Evolutionary conservation across 495 filamentous ascomycete genomes (phyloP), one percentile per base, ranked within the genome.

Genomic region (Beverwykella pulmonaria): DNA sequence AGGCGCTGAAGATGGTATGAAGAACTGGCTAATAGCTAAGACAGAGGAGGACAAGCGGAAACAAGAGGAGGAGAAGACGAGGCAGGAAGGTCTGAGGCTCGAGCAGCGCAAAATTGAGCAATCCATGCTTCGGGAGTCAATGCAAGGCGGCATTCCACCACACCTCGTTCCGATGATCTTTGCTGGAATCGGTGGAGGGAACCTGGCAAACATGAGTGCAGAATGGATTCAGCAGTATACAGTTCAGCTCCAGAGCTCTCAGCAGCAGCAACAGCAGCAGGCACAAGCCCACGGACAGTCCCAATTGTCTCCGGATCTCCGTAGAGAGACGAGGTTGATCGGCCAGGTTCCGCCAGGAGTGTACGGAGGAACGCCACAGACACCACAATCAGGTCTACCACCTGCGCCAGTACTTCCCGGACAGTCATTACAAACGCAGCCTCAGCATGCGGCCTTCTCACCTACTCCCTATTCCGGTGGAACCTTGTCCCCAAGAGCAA

Each of bases 1-100:
- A 71, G 84, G 83, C 61, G 83, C 87, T 34, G 92, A 97, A 67
- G 89, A 93, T 34, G 84, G 88, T 22, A 89, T 92, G 88, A 86
- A 87, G 61, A 86, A 83, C 64, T 97, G 91, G 92, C 81, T 96
- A 2, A 75, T 83, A 52, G 90, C 92, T 15, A 95, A 90, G 78
- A 82, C 86, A 1, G 93, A 97, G 77, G 93, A 97, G 68, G 91
- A 94, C 63, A 85, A 84, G 65, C 85, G 89, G 70, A 90, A 81
- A 73, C 90, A 93, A 75, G 92, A 97, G 75, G 92, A 96, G 78
- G 91, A 97, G 76, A 91, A 84, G 80, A 96, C 89, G 70, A 89
- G 81, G 72, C 90, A 93, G 75, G 92, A 97, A 75, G 91, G 94
- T 75, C 90, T 96, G 76, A 83, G 86, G 48, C 77, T 96, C 48